Percentiles rank a stretch among this genome's conserved stretches.
These are phyloP conservation scores for Backusella liffmaniae DNA, from an alignment of 192 early-diverging fungal genomes.

Conservation along the genomic window DNA sequence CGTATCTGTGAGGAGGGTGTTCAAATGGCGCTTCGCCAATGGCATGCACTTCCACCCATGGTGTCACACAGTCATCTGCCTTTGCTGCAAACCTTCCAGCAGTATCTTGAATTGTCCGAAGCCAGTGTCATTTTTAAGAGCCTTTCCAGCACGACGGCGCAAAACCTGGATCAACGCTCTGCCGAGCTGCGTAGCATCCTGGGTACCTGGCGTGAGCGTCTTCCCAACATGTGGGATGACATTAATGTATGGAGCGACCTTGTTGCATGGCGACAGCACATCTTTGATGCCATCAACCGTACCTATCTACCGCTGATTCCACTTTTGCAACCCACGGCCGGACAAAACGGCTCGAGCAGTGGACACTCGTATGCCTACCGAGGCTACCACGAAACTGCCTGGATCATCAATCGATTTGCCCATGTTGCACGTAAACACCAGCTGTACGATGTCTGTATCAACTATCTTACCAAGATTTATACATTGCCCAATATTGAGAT, in stretches of 20 bases:
- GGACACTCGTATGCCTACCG: conserved; percentile 90
- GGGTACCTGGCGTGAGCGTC: conserved; percentile 94
- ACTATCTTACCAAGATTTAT: conserved; percentile 93
- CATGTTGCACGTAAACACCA: conserved; percentile 95
- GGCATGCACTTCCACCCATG: conserved; percentile 83
- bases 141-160: conserved; percentile 73
- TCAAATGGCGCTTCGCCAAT: conserved; percentile 81
- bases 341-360: conserved; percentile 48
- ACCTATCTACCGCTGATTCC: conserved; percentile 88
- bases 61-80: conserved; percentile 86
- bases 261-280: conserved; percentile 97
- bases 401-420: conserved; percentile 99
- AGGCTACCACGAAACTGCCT: conserved; percentile 99
- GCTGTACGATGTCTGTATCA: conserved; percentile 93
- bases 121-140: conserved; percentile 88
- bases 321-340: conserved; percentile 38
- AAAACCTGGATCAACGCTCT: conserved; percentile 86
- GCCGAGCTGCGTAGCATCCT: conserved; percentile 88
- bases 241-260: conserved; percentile 98
- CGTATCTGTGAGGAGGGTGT: conserved; percentile 83
- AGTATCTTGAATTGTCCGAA: conserved; percentile 93
- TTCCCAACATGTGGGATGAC: conserved; percentile 97
- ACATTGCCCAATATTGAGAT: conserved; percentile 99
- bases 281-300: conserved; percentile 95
- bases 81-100: conserved; percentile 92